A percentile compares a stretch with the other conserved stretches of the same genome.
phyloP scores from a whole-genome alignment of 139 green algal genomes.

The Chlamydomonas incerta region DNA sequence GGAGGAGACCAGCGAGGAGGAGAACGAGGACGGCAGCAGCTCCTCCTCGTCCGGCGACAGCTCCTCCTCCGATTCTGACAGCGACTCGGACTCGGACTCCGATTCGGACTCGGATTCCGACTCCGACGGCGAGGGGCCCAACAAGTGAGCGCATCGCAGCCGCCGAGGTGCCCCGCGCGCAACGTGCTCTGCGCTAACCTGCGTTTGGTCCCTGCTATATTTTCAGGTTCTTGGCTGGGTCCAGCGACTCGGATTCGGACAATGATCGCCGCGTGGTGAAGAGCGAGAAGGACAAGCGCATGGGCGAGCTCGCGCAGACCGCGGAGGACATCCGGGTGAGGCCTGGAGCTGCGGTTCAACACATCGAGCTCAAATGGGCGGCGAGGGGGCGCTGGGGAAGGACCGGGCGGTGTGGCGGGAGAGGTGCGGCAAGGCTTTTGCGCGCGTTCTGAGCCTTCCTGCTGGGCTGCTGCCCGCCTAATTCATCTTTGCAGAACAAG shows the following conservation, averaged over 20 bases:
- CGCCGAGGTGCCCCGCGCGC: slow-evolving; percentile 6
- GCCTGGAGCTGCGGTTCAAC: too few relatives aligned
- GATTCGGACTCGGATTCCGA: slow-evolving; percentile 60
- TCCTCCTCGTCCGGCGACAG: slow-evolving; percentile 5
- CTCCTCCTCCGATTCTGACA: slow-evolving; percentile 39
- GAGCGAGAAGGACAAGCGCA: slow-evolving; percentile 88
- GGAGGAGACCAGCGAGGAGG: slow-evolving; percentile 54
- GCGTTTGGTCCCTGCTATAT: background rate
- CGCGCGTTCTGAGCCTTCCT: too few relatives aligned
- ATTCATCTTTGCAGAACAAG: slow-evolving; percentile 83
- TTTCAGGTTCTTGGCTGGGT: slow-evolving; percentile 81
- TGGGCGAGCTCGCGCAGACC: slow-evolving; percentile 83
- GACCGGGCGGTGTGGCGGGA: background rate
- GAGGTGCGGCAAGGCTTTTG: too few relatives aligned
- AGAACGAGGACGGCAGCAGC: slow-evolving; percentile 46
- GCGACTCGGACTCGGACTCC: slow-evolving; percentile 55
- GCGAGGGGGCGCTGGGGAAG: too few relatives aligned
- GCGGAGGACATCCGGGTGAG: slow-evolving; percentile 91
- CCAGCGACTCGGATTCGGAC: slow-evolving; percentile 83
- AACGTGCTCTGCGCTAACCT: background rate
- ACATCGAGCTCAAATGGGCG: too few relatives aligned
- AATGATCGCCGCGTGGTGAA: slow-evolving; percentile 86
- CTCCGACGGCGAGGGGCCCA: slow-evolving; percentile 51
- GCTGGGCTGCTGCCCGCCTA: too few relatives aligned
- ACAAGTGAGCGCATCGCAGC: slow-evolving; percentile 40